Evolutionary conservation across 139 green algal species (phyloP).

Genomic region (Yamagishiella unicocca): DNA sequence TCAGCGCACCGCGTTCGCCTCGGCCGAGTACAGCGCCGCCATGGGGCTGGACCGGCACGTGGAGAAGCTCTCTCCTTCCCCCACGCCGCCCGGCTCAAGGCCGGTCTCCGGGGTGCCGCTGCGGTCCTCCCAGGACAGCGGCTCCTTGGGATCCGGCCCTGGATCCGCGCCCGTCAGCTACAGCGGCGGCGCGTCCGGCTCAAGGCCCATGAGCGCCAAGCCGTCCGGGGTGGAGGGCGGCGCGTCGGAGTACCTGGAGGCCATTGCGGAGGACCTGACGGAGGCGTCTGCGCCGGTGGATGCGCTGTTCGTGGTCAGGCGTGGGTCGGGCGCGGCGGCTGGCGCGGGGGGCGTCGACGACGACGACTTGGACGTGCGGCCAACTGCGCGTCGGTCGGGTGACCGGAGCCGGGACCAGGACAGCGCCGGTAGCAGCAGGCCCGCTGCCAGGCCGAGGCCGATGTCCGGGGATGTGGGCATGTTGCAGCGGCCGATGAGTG

Average conservation of each 20-base stretch:
- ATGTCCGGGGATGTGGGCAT: too few species aligned
- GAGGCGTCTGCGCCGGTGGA: constrained; percentile 36
- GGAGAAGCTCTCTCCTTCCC: not conserved
- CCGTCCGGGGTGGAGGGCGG: not conserved
- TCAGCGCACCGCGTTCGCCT: not conserved
- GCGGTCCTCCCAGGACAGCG: not conserved
- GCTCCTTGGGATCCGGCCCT: not conserved
- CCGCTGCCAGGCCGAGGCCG: too few species aligned
- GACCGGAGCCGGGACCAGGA: constrained; percentile 12
- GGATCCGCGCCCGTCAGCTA: not conserved
- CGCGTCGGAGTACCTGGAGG: constrained; percentile 12
- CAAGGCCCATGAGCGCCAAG: not conserved
- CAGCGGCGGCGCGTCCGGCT: not conserved
- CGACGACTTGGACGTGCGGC: constrained; percentile 39
- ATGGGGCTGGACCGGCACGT: constrained; percentile 6
- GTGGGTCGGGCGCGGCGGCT: not conserved
- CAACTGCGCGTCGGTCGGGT: too few species aligned
- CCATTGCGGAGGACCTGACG: constrained; percentile 21
- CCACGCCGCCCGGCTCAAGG: not conserved
- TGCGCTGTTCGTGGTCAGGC: not conserved
- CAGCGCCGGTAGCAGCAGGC: not conserved
- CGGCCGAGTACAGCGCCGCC: constrained; percentile 5
- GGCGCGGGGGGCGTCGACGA: constrained; percentile 16
- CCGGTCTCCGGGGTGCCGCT: not conserved
- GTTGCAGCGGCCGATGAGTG: not conserved